Evolutionary conservation across 345 rosid species (phyloP).

Genomic region (Sonneratia caseolaris): DNA sequence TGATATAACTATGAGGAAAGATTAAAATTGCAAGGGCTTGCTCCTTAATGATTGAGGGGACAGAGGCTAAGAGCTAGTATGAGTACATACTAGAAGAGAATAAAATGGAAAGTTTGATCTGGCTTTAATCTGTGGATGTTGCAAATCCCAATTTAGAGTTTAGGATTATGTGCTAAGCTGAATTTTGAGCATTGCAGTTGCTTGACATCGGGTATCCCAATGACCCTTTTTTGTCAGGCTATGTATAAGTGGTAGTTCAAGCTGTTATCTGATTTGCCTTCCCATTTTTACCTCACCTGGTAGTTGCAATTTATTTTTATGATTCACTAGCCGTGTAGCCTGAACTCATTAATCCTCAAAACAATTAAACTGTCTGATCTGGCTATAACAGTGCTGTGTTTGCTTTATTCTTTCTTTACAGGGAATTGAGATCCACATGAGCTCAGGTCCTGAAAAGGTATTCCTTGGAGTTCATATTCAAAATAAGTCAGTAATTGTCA

Average conservation of each 20-base stretch:
- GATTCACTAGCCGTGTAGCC: neutral
- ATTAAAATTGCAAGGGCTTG: neutral
- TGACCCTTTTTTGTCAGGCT: neutral
- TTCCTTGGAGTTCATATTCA: neutral
- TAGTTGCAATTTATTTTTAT: neutral
- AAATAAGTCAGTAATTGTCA: neutral
- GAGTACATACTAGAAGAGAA: neutral
- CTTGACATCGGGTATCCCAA: neutral
- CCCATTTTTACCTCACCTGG: neutral
- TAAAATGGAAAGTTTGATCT: neutral
- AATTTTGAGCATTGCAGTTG: neutral
- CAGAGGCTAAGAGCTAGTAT: neutral
- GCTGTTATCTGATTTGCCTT: neutral
- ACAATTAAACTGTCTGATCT: neutral
- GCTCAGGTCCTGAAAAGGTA: slow-evolving; percentile 85
- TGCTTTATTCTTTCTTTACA: slow-evolving; percentile 19
- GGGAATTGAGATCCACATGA: slow-evolving; percentile 92
- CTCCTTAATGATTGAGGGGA: neutral
- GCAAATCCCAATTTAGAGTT: neutral
- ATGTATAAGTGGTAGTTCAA: neutral
- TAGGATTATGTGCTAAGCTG: neutral
- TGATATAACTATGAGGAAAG: neutral
- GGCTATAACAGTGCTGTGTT: slow-evolving; percentile 1
- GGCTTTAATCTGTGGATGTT: neutral
- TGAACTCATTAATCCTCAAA: neutral